Conservation (phyloP, 164 flowering plant genomes). For the Piper longum region DNA sequence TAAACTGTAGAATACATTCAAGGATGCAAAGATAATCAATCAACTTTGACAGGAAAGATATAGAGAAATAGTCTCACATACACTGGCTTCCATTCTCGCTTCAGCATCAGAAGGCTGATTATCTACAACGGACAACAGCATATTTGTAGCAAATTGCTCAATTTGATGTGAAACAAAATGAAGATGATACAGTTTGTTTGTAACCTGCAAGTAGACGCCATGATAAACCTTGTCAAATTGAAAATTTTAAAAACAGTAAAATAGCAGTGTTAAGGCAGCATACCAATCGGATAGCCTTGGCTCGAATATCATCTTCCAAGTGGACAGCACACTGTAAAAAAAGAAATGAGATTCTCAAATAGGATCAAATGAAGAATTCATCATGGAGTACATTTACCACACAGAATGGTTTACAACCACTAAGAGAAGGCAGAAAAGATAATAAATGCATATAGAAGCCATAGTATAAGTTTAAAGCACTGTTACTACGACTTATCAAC, state of each 20-base stretch:
- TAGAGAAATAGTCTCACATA: constrained; percentile 9
- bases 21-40: neutral
- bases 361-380: too few relatives aligned
- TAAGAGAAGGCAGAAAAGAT: too few relatives aligned
- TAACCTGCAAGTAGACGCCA: constrained; percentile 37
- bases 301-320: constrained; percentile 76
- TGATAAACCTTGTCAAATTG: too few relatives aligned
- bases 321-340: constrained; percentile 79
- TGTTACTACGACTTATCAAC: too few relatives aligned
- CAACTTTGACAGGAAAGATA: neutral
- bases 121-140: constrained; percentile 65
- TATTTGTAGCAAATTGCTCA: constrained; percentile 69
- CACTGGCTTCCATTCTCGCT: constrained; percentile 40
- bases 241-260: neutral
- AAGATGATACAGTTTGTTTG: constrained; percentile 78
- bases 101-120: constrained; percentile 29
- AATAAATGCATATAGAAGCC: too few relatives aligned
- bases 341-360: constrained; percentile 2
- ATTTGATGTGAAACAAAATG: constrained; percentile 41
- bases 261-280: constrained; percentile 1
- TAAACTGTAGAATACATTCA: neutral
- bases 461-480: too few relatives aligned
- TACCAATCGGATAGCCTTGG: constrained; percentile 93
- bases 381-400: too few relatives aligned
- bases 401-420: too few relatives aligned